Percentiles rank a stretch among this genome's conserved stretches.
Evolutionary conservation across 2,329 filamentous ascomycete species (phyloP).

Genomic region (Alternaria sp.): DNA sequence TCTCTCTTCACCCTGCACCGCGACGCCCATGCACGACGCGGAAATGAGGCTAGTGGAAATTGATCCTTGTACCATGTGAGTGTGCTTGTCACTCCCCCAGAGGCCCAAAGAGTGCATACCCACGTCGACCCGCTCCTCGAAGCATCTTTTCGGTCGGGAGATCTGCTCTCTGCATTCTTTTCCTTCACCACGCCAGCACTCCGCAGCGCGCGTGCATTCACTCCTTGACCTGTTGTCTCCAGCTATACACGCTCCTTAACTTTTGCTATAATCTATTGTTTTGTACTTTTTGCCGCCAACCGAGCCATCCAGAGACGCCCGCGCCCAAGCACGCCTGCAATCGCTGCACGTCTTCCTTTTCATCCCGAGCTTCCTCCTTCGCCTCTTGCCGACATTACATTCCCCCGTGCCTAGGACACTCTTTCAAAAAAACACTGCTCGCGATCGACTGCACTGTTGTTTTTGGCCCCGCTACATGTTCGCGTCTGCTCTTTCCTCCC

Average conservation of each 20-base stretch:
- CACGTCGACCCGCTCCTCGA: constrained; percentile 25
- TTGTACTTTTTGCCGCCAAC: constrained; percentile 28
- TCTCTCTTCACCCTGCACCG: constrained; percentile 11
- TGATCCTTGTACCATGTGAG: constrained; percentile 28
- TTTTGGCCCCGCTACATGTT: constrained; percentile 38
- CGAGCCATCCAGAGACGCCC: constrained; percentile 17
- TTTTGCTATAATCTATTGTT: constrained; percentile 29
- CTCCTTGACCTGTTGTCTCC: constrained; percentile 28
- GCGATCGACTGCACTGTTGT: constrained; percentile 6
- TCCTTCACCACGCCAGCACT: constrained; percentile 29
- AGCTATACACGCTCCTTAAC: constrained; percentile 38
- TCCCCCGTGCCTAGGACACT: constrained; percentile 6
- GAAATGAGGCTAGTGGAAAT: constrained; percentile 38
- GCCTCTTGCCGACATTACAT: constrained; percentile 5
- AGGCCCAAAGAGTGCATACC: constrained; percentile 23
- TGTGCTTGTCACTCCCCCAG: constrained; percentile 30
- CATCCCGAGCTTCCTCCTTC: not conserved
- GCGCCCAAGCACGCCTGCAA: constrained; percentile 2
- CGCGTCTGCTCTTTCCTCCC: constrained; percentile 28
- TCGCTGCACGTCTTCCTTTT: constrained; percentile 11
- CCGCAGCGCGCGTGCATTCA: constrained; percentile 37
- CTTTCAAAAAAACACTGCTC: not conserved
- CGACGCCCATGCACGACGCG: constrained; percentile 31
- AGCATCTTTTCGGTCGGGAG: constrained; percentile 29
- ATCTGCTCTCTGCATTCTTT: constrained; percentile 33